Conservation (phyloP, 2,329 filamentous ascomycete species). For the Gyromitra esculenta region DNA sequence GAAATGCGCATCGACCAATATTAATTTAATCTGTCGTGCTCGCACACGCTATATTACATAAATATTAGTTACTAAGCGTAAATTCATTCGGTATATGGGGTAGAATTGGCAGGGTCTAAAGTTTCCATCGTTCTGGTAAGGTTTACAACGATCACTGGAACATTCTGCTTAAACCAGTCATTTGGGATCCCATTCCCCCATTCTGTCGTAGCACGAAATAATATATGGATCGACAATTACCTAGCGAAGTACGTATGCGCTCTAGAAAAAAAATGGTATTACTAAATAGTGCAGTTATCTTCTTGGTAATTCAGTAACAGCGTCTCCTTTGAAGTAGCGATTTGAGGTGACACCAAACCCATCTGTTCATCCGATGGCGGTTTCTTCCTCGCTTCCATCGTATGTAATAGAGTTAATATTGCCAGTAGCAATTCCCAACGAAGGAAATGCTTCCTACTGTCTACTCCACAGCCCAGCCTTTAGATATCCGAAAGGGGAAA, state of each 20-base stretch:
- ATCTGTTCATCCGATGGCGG: no score
- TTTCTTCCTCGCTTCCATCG: no score
- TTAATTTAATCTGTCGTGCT: background rate
- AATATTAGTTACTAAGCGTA: background rate
- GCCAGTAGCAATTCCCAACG: no score
- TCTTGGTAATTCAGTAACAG: background rate
- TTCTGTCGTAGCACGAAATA: background rate
- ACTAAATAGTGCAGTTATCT: background rate
- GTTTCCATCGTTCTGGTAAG: constrained; percentile 3
- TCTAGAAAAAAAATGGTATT: background rate
- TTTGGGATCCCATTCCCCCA: background rate
- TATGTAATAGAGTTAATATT: no score
- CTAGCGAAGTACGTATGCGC: background rate
- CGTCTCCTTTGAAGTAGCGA: no score
- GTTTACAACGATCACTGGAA: background rate
- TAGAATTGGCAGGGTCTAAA: constrained; percentile 2
- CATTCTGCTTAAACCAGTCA: background rate
- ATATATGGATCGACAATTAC: background rate
- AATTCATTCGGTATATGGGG: background rate
- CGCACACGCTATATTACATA: background rate
- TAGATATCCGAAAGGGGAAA: no score
- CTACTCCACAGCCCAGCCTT: no score
- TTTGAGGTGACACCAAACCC: no score
- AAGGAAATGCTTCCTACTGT: no score
- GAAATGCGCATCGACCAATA: background rate